Evolutionary conservation across 2,329 filamentous ascomycete genomes (phyloP).

Genomic region (Colletotrichum magnum): DNA sequence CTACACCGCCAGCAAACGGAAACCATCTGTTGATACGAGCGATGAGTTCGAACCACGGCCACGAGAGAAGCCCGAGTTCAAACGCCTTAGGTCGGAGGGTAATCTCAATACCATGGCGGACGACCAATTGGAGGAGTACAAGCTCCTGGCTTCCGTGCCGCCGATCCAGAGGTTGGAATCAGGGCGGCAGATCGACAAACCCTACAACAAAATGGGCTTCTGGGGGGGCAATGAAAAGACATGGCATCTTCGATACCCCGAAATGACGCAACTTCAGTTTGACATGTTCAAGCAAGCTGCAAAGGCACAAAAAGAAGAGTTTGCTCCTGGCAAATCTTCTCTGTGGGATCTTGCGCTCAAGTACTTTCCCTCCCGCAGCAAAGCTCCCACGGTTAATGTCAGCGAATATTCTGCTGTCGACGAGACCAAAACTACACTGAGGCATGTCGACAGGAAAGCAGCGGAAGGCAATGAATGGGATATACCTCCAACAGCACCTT

Average conservation of each 20-base stretch:
- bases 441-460: slow-evolving; percentile 44
- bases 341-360: slow-evolving; percentile 72
- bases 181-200: slow-evolving; percentile 70
- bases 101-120: slow-evolving; percentile 54
- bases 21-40: slow-evolving; percentile 65
- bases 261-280: slow-evolving; percentile 73
- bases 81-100: slow-evolving; percentile 67
- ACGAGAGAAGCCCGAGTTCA: slow-evolving; percentile 63
- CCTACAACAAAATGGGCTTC: slow-evolving; percentile 69
- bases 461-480: slow-evolving; percentile 47
- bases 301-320: slow-evolving; percentile 64
- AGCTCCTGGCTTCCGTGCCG: slow-evolving; percentile 64
- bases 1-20: slow-evolving; percentile 69
- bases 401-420: slow-evolving; percentile 17
- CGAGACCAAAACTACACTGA: slow-evolving; percentile 42
- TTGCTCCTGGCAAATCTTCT: slow-evolving; percentile 64
- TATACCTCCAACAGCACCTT: slow-evolving; percentile 44
- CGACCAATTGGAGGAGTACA: slow-evolving; percentile 58
- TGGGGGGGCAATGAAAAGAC: slow-evolving; percentile 70
- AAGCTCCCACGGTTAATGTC: slow-evolving; percentile 31
- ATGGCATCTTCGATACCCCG: slow-evolving; percentile 74
- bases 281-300: slow-evolving; percentile 69
- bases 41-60: slow-evolving; percentile 61
- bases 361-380: slow-evolving; percentile 65
- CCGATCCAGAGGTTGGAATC: slow-evolving; percentile 64